phyloP scores from a whole-genome alignment of 495 filamentous ascomycete genomes.

The Penicillium argentinense region DNA sequence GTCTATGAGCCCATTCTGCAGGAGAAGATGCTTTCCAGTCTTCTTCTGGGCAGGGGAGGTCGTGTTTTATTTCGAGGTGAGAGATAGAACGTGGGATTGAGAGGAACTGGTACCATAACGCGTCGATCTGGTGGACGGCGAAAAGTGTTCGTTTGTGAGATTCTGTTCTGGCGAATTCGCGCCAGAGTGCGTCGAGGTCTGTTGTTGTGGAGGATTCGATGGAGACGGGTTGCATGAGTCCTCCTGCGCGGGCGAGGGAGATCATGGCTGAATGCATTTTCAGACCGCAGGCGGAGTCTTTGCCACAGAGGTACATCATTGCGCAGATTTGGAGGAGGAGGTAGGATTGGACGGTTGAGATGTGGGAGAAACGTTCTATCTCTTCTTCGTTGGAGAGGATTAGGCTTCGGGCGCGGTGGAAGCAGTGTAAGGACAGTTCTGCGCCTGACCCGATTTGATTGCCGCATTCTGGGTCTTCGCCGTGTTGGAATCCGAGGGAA shows the following conservation, averaged over 20 bases:
- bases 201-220: conserved; percentile 13
- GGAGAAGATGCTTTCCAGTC: conserved; percentile 30
- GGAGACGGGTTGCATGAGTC: conserved; percentile 27
- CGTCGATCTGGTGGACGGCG: conserved; percentile 40
- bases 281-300: conserved; percentile 26
- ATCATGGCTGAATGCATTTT: conserved; percentile 38
- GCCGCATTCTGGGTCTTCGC: conserved; percentile 34
- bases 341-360: conserved; percentile 30
- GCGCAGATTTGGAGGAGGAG: conserved; percentile 35
- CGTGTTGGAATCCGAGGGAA: conserved; percentile 36
- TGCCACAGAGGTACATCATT: conserved; percentile 39
- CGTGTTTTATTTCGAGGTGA: conserved; percentile 39
- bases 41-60: conserved; percentile 32
- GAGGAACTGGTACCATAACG: conserved; percentile 39
- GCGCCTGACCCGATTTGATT: conserved; percentile 26
- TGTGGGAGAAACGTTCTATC: too few species aligned
- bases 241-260: conserved; percentile 25
- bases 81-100: conserved; percentile 37
- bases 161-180: conserved; percentile 30
- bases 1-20: conserved; percentile 35
- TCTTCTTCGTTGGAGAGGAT: conserved; percentile 18
- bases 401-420: conserved; percentile 29
- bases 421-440: conserved; percentile 28
- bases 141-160: conserved; percentile 38
- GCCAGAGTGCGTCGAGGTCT: conserved; percentile 32